Evolutionary conservation across 768 basidiomycete genomes (phyloP).

Genomic region (Russula foetens): DNA sequence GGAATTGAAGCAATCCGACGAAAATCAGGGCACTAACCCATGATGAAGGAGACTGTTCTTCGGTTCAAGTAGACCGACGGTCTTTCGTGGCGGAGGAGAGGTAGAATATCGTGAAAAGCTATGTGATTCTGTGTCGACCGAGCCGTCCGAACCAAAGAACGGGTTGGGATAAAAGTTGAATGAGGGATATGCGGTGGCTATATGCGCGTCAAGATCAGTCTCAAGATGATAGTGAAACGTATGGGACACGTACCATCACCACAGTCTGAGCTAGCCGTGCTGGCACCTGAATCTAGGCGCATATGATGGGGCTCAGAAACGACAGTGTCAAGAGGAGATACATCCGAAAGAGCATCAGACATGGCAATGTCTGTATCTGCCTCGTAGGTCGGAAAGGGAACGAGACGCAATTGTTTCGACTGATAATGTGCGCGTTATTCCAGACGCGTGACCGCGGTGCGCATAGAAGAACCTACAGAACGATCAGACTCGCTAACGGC

Average conservation of each 20-base stretch:
- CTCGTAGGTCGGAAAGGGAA: conserved; percentile 58
- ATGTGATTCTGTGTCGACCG: conserved; percentile 40
- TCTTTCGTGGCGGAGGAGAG: conserved; percentile 35
- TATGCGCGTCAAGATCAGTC: conserved; percentile 28
- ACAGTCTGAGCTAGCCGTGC: conserved; percentile 42
- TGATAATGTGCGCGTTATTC: conserved; percentile 18
- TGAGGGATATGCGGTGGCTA: conserved; percentile 45
- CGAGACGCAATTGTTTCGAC: conserved; percentile 63
- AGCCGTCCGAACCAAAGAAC: conserved; percentile 25
- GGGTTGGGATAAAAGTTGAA: conserved; percentile 44
- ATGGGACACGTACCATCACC: conserved; percentile 26
- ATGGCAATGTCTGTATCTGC: conserved; percentile 61
- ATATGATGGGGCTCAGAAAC: conserved; percentile 43
- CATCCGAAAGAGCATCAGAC: conserved; percentile 40
- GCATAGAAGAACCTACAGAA: conserved; percentile 20
- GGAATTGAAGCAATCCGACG: background rate
- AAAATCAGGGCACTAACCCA: conserved; percentile 42
- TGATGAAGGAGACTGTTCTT: conserved; percentile 51
- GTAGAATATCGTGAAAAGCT: conserved; percentile 23
- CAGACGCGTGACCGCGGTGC: conserved; percentile 5
- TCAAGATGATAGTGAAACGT: background rate
- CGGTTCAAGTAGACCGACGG: conserved; percentile 63
- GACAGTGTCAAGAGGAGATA: conserved; percentile 48
- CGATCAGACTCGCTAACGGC: conserved; percentile 42
- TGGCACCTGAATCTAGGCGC: conserved; percentile 58